Evolutionary conservation across 345 rosid genomes (phyloP).

Genomic region (Anastatica hierochuntica): DNA sequence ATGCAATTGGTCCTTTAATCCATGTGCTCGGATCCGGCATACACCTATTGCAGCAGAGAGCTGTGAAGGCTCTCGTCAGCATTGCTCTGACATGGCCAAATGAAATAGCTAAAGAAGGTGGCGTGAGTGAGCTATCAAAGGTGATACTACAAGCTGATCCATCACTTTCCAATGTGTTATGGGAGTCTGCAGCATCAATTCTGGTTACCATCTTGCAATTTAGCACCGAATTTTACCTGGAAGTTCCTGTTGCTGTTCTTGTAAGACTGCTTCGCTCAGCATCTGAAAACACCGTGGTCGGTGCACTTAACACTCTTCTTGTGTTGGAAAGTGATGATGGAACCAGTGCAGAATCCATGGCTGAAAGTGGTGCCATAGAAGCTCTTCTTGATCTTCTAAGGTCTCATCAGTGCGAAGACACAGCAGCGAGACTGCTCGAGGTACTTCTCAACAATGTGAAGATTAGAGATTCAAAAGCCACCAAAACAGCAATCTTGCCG

Average conservation of each 20-base stretch:
- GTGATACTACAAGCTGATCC: constrained; percentile 94
- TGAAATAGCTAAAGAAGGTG: constrained; percentile 96
- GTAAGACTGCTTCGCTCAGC: constrained; percentile 87
- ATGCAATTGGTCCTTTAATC: constrained; percentile 73
- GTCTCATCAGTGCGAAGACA: constrained; percentile 93
- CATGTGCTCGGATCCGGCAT: constrained; percentile 83
- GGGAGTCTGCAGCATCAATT: constrained; percentile 96
- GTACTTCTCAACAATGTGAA: constrained; percentile 91
- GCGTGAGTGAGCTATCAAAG: constrained; percentile 82
- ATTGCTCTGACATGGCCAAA: constrained; percentile 85
- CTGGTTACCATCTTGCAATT: constrained; percentile 79
- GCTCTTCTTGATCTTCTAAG: constrained; percentile 94
- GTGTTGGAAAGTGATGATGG: constrained; percentile 96
- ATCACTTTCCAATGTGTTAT: constrained; percentile 76
- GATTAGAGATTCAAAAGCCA: constrained; percentile 87
- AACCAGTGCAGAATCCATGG: constrained; percentile 97
- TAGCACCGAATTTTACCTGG: constrained; percentile 90
- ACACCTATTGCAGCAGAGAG: constrained; percentile 92
- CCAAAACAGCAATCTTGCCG: constrained; percentile 83
- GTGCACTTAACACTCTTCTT: constrained; percentile 88
- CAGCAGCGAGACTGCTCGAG: constrained; percentile 89
- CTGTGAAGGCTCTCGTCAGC: constrained; percentile 93
- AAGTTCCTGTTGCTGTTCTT: constrained; percentile 92
- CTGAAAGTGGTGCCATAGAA: constrained; percentile 97
- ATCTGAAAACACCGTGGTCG: constrained; percentile 68